Evolutionary conservation across 805 yeast species (phyloP), one percentile per base, ranked within the genome.

Genomic region (Wickerhamomyces rabaulensis): DNA sequence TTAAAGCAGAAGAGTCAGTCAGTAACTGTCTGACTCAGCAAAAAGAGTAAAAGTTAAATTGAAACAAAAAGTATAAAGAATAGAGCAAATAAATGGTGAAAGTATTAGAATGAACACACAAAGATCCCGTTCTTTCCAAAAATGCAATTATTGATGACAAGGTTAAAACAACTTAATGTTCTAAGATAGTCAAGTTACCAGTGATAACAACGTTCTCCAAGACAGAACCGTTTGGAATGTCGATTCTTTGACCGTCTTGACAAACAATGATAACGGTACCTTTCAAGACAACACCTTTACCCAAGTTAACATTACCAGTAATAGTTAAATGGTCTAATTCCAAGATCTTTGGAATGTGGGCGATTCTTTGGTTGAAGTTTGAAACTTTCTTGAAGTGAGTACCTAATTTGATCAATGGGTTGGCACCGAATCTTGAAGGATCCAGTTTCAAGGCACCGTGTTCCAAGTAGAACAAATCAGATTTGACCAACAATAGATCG

Each of bases 251-350:
- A 51, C 97, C 97, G 63, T 94, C 98, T 49, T 91, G 90, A 69
- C 97, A 92, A 45, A 94, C 98, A 57, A 94, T 88, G 63, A 94
- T 94, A 51, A 94, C 99, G 10, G 98, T 94, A 54, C 99, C 99
- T 76, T 87, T 94, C 64, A 94, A 79, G 43, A 87, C 84, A 54
- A 94, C 95, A 60, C 80, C 82, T 67, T 86, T 87, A 63, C 99
- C 99, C 56, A 94, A 76, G 60, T 70, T 79, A 40, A 94, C 99
- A 64, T 94, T 92, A 70, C 99, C 99, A 45, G 98, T 94, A 55
- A 94, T 91, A 43, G 98, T 94, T 61, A 94, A 81, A 69, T 94
- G 99, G 68, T 94, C 99, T 62, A 94, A 80, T 73, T 94, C 99
- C 61, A 94, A 80, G 57, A 94, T 90, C 74, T 82, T 87, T 58